A percentile compares a stretch with the other conserved stretches of the same genome.
Evolutionary conservation across 2,329 filamentous ascomycete species (phyloP).

Genomic region (Fusarium compactum): DNA sequence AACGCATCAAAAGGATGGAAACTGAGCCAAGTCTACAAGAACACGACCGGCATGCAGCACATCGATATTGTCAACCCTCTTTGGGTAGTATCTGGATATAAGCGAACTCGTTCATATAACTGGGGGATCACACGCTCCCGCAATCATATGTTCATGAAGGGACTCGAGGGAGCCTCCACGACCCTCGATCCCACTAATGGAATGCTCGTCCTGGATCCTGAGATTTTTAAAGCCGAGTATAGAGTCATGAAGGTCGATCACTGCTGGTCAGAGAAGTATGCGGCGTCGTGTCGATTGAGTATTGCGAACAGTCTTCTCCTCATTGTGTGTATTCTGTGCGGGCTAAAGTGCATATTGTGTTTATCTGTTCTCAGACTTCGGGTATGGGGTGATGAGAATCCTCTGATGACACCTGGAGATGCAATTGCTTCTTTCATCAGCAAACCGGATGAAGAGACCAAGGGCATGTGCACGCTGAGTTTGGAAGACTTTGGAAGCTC

Average conservation of each 20-base stretch:
- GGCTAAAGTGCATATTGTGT: constrained; percentile 23
- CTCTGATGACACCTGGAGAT: constrained; percentile 35
- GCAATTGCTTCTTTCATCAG: constrained; percentile 36
- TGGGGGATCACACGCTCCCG: too few species aligned
- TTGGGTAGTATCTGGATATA: too few species aligned
- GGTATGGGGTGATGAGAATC: constrained; percentile 22
- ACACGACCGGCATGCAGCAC: background rate
- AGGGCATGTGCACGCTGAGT: constrained; percentile 26
- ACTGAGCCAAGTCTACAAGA: constrained; percentile 15
- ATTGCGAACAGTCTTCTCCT: constrained; percentile 32
- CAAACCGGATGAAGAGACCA: constrained; percentile 26
- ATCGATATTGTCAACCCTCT: constrained; percentile 3
- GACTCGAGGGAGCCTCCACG: too few species aligned
- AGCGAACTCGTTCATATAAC: too few species aligned
- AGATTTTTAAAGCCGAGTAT: too few species aligned
- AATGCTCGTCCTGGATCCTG: too few species aligned
- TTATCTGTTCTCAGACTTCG: constrained; percentile 16
- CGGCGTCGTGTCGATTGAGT: constrained; percentile 23
- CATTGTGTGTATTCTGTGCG: constrained; percentile 31
- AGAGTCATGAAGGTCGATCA: constrained; percentile 14
- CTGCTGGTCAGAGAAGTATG: constrained; percentile 24
- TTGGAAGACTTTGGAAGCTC: too few species aligned
- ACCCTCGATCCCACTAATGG: too few species aligned
- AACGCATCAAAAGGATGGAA: constrained; percentile 27
- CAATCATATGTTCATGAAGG: too few species aligned